phyloP scores from a whole-genome alignment of 257 asterid genomes.

The Nicotiana tomentosiformis region DNA sequence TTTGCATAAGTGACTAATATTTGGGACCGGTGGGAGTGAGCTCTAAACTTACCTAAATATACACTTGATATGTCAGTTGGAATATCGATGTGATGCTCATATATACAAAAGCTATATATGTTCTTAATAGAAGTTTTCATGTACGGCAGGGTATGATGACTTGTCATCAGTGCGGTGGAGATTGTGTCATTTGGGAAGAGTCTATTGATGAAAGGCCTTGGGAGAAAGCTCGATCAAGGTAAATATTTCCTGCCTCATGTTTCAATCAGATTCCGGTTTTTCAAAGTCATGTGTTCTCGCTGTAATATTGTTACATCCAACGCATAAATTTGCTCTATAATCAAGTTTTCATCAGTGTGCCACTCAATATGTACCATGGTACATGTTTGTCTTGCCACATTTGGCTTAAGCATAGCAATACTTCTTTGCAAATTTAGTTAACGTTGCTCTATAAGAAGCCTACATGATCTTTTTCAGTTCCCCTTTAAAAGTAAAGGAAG shows the following conservation, averaged over 20 bases:
- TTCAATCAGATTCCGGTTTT: background rate
- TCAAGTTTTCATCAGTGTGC: background rate
- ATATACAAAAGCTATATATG: background rate
- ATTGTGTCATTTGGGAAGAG: constrained; percentile 97
- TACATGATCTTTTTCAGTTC: constrained; percentile 43
- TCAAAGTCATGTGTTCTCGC: background rate
- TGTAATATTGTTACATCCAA: background rate
- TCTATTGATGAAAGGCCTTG: constrained; percentile 88
- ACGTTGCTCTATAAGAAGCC: background rate
- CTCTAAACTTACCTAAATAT: background rate
- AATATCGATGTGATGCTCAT: background rate
- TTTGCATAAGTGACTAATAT: too few relatives aligned
- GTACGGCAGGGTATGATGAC: constrained; percentile 55
- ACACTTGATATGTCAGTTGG: background rate
- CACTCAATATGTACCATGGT: background rate
- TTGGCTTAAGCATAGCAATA: background rate
- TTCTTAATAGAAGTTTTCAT: background rate
- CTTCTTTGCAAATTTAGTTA: background rate
- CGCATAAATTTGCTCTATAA: background rate
- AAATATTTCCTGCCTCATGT: constrained; percentile 15
- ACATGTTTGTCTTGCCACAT: background rate
- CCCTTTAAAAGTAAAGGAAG: constrained; percentile 84
- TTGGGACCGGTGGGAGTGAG: background rate
- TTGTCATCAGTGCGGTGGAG: constrained; percentile 82
- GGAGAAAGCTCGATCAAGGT: constrained; percentile 93